Evolutionary conservation across 2,329 filamentous ascomycete genomes (phyloP), one percentile per base, ranked within the genome.

Genomic region (Dothidotthia symphoricarpi): DNA sequence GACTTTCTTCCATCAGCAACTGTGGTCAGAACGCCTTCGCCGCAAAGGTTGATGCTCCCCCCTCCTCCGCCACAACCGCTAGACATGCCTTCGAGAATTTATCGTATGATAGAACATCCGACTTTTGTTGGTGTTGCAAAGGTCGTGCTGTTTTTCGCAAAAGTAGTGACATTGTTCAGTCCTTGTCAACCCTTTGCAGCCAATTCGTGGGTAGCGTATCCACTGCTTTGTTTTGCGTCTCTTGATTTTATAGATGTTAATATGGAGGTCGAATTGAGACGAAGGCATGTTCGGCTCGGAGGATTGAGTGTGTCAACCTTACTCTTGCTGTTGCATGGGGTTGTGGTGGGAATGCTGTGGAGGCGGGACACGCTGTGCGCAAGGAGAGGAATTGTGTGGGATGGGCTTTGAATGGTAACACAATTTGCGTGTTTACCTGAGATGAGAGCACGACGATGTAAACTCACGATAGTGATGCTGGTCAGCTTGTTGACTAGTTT

Each of bases 171-270:
- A 0, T 67, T 93, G 8, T 74, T 77, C 3, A 74, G 76, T 31
- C 78, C 83, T 1, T 95, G 89, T 63, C 81, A 80, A 61, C 88
- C 88, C 0, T 82, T 82, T 40, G 80, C 81, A 28, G 74, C 80
- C n/a, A 82, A 77, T 29, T 71, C 80, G 6, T 77, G 77, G 63
- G 67, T 89, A 4, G 73, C 81, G 4, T 82, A 84, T 49, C 81
- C 85, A 3, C 69, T 95, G 2, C 68, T 94, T 4, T 66, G 77
- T 3, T 63, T 91, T 6, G 88, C 87, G 7, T 80, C 77, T 1
- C 53, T 88, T 10, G 87, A 90, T 47, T 64, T 78, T 12, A 55
- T 69, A 22, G 19, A 22, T 9, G 19, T 22, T 2, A 48, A 66
- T 2, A 46, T 69, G 12, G 51, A 53, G 2, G 28, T 53, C 10